Conservation (phyloP, 345 rosid species). For the Rhodamnia rubescens region DNA sequence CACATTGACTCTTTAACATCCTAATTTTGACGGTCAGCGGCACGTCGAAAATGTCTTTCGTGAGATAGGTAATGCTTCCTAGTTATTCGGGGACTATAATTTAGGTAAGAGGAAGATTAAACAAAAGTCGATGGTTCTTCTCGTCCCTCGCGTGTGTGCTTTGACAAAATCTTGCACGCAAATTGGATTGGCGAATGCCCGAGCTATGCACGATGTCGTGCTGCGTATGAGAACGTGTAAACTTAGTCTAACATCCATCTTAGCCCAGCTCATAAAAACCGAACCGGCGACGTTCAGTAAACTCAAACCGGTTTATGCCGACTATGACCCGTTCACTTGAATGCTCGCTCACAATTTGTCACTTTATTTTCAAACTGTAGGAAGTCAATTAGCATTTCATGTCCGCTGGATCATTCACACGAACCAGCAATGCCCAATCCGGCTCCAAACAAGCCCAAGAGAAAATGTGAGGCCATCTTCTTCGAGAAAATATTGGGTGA, state of each 20-base stretch:
- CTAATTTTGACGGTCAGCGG: not conserved
- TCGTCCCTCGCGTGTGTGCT: not conserved
- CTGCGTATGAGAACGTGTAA: not conserved
- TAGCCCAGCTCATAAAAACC: not conserved
- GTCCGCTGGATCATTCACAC: too few relatives aligned
- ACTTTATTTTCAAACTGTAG: too few relatives aligned
- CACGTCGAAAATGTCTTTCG: not conserved
- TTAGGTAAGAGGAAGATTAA: not conserved
- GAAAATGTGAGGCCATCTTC: too few relatives aligned
- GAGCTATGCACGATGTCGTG: not conserved
- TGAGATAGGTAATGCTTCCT: not conserved
- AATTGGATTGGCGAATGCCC: not conserved
- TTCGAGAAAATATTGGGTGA: too few relatives aligned
- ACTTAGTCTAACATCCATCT: not conserved
- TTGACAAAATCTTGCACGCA: not conserved
- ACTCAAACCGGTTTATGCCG: not conserved
- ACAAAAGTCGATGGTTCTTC: not conserved
- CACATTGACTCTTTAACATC: not conserved
- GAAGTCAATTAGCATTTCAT: too few relatives aligned
- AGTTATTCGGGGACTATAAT: not conserved
- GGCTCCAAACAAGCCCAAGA: too few relatives aligned
- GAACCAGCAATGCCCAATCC: too few relatives aligned
- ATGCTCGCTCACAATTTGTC: not conserved
- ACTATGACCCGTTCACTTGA: not conserved
- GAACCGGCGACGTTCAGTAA: not conserved